Percentiles rank a stretch among this genome's conserved stretches.
Conservation (phyloP, 1,139 yeast species). For the Hansenula lynferdii region DNA sequence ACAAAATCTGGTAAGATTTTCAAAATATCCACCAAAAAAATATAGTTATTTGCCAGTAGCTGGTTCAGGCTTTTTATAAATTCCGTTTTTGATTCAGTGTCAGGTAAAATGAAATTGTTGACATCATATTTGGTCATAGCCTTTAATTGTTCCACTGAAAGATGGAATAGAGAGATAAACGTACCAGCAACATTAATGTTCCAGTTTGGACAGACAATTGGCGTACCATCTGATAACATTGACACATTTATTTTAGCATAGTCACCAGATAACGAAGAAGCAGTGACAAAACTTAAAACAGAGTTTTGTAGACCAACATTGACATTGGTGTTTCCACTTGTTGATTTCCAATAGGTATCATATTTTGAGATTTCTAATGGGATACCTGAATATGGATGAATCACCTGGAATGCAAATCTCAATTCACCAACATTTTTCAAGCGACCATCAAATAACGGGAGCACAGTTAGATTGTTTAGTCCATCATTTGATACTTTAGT, state of each 20-base stretch:
- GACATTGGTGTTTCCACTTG: constrained; percentile 37
- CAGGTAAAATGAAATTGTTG: constrained; percentile 29
- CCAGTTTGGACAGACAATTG: constrained; percentile 77
- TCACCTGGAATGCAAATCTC: constrained; percentile 72
- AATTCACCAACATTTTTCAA: constrained; percentile 80
- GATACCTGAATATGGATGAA: constrained; percentile 83
- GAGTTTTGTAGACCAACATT: constrained; percentile 22
- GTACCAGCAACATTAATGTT: constrained; percentile 53
- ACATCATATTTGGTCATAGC: constrained; percentile 24
- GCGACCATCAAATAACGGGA: constrained; percentile 82
- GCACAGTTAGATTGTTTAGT: constrained; percentile 34
- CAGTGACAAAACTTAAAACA: constrained; percentile 76
- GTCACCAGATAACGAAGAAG: constrained; percentile 83
- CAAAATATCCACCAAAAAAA: constrained; percentile 63
- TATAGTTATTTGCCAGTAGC: constrained; percentile 37
- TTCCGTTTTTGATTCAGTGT: constrained; percentile 6
- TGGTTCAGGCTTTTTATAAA: constrained; percentile 14
- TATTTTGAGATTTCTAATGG: constrained; percentile 88
- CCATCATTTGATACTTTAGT: constrained; percentile 29
- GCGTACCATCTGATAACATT: constrained; percentile 76
- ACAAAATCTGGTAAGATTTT: constrained; percentile 49
- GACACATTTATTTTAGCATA: constrained; percentile 71
- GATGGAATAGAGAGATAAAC: constrained; percentile 40
- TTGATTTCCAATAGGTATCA: constrained; percentile 96
- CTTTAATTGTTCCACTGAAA: constrained; percentile 32